Conservation (phyloP, 2,329 filamentous ascomycete genomes). For the Alternaria conjuncta region DNA sequence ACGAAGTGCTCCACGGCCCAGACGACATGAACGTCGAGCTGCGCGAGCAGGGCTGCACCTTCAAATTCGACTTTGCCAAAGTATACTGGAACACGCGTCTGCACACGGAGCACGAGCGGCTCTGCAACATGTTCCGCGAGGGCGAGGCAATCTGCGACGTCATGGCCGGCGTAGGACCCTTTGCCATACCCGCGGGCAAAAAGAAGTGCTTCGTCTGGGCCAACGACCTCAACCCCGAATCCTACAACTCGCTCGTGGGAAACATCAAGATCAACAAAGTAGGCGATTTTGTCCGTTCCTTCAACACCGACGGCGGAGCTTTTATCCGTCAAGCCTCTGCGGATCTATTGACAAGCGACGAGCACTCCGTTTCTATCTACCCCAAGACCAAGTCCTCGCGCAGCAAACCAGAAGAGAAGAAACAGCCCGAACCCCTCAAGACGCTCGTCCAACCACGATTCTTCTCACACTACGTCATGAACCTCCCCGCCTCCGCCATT, state of each 20-base stretch:
- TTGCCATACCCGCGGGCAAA: slow-evolving; percentile 89
- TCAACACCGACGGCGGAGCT: slow-evolving; percentile 78
- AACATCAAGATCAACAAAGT: slow-evolving; percentile 83
- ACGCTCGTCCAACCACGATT: slow-evolving; percentile 67
- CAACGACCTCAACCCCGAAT: slow-evolving; percentile 95
- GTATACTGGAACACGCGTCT: slow-evolving; percentile 98
- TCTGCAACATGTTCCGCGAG: slow-evolving; percentile 76
- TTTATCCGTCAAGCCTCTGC: slow-evolving; percentile 79
- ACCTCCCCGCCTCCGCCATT: slow-evolving; percentile 88
- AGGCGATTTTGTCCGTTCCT: slow-evolving; percentile 71
- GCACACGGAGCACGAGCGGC: slow-evolving; percentile 83
- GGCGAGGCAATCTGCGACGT: slow-evolving; percentile 94
- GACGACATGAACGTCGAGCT: slow-evolving; percentile 85
- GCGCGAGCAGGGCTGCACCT: slow-evolving; percentile 82
- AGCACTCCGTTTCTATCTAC: slow-evolving; percentile 57
- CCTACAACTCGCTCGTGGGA: slow-evolving; percentile 73
- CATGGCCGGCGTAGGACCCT: slow-evolving; percentile 97
- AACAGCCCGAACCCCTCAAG: slow-evolving; percentile 42
- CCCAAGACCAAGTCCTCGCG: slow-evolving; percentile 43
- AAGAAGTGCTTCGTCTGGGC: slow-evolving; percentile 93
- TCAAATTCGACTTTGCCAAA: slow-evolving; percentile 91
- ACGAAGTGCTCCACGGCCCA: slow-evolving; percentile 84
- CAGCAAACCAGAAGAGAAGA: slow-evolving; percentile 23
- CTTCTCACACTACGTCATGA: slow-evolving; percentile 97
- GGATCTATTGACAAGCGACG: slow-evolving; percentile 60